phyloP scores from a whole-genome alignment of 441 rosid species.

The Populus hybrid region DNA sequence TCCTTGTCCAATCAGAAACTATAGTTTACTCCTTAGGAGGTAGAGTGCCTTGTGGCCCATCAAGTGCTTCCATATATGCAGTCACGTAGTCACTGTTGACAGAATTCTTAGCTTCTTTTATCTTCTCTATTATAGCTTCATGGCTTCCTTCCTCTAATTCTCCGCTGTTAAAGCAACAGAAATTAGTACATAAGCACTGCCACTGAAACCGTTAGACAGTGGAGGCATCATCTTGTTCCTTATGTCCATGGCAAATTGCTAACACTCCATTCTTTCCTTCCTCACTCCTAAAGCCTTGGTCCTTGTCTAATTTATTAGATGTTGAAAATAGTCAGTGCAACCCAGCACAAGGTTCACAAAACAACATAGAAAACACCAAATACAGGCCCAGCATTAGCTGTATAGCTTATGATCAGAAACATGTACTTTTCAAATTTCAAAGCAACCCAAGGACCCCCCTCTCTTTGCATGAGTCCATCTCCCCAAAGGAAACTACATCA shows the following conservation, averaged over 20 bases:
- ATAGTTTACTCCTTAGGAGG: constrained; percentile 58
- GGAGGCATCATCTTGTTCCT: constrained; percentile 47
- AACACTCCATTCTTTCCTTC: constrained; percentile 53
- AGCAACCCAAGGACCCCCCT: neutral
- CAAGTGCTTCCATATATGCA: constrained; percentile 52
- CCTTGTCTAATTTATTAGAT: constrained; percentile 42
- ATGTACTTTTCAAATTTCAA: too few relatives aligned
- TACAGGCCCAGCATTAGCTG: too few relatives aligned
- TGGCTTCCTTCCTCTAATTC: constrained; percentile 40
- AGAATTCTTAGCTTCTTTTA: constrained; percentile 56
- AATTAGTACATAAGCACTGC: constrained; percentile 61
- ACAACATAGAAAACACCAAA: neutral
- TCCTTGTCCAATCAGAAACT: constrained; percentile 74
- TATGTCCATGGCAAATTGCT: constrained; percentile 65
- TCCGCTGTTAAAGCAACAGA: constrained; percentile 43
- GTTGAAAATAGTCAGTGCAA: neutral
- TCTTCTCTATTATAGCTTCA: constrained; percentile 39
- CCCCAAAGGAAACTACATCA: neutral
- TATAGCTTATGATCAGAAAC: too few relatives aligned
- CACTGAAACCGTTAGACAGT: constrained; percentile 45
- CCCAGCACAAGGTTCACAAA: too few relatives aligned
- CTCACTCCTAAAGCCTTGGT: constrained; percentile 41
- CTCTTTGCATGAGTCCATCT: neutral
- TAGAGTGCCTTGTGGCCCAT: constrained; percentile 39
- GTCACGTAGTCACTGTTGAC: constrained; percentile 44